Evolutionary conservation across 1,284 basidiomycete genomes (phyloP).

Genomic region (Athelia psychrophila): DNA sequence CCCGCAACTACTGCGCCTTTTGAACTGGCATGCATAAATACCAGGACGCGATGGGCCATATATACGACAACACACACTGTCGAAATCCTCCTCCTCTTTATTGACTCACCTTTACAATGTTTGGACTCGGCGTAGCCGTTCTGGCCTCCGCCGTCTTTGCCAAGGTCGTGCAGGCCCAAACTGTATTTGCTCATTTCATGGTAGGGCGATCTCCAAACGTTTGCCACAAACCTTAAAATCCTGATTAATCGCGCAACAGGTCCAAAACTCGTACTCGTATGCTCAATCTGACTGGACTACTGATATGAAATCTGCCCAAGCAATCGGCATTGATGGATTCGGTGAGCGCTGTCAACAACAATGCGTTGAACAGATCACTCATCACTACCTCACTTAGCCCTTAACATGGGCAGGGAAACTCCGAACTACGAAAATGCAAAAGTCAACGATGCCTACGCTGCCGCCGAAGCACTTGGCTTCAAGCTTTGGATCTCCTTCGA

Average conservation of each 20-base stretch:
- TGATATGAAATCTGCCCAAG: constrained; percentile 26
- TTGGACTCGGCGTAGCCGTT: constrained; percentile 13
- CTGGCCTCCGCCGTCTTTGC: background rate
- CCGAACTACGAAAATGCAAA: constrained; percentile 23
- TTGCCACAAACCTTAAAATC: too few species aligned
- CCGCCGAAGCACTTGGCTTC: constrained; percentile 25
- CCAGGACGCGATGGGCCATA: too few species aligned
- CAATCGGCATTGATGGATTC: constrained; percentile 26
- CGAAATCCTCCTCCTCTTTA: background rate
- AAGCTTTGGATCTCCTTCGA: constrained; percentile 32
- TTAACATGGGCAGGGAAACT: constrained; percentile 12
- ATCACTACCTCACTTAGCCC: constrained; percentile 7
- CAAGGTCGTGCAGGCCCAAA: constrained; percentile 3
- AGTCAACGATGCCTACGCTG: constrained; percentile 25
- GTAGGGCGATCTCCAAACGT: constrained; percentile 3
- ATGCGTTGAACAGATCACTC: background rate
- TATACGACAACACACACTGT: too few species aligned
- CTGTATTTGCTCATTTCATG: constrained; percentile 21
- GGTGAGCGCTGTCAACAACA: constrained; percentile 11
- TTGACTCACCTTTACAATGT: constrained; percentile 23
- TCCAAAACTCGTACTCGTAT: constrained; percentile 25
- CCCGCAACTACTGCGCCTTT: too few species aligned
- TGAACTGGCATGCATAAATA: too few species aligned
- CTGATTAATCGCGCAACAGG: constrained; percentile 9
- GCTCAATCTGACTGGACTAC: constrained; percentile 18